These are phyloP conservation scores for Fragilariopsis cylindrus DNA, from an alignment of 108 stramenopile species.

Conservation along the genomic window DNA sequence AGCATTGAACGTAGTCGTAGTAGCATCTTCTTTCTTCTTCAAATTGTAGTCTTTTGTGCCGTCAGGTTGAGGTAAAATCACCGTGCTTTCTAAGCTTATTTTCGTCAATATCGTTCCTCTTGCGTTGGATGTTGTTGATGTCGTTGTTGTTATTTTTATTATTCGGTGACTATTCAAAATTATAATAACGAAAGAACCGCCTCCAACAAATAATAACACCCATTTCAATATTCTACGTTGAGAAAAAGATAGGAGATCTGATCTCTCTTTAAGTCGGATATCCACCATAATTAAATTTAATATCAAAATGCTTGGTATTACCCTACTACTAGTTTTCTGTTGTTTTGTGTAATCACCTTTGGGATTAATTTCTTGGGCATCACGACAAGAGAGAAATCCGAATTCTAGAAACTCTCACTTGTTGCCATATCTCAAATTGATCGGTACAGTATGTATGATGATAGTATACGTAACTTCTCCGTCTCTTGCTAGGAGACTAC, in stretches of 20 bases:
- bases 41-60: conserved; percentile 17
- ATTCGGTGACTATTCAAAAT: not conserved
- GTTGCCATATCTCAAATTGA: too few species aligned
- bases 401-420: too few species aligned
- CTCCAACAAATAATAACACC: not conserved
- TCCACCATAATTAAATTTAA: not conserved
- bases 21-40: not conserved
- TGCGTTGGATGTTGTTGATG: not conserved
- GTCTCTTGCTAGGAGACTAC: too few species aligned
- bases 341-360: too few species aligned
- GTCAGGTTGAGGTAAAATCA: conserved; percentile 4
- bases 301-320: not conserved
- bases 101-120: not conserved
- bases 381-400: too few species aligned
- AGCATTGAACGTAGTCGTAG: conserved; percentile 10
- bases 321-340: too few species aligned
- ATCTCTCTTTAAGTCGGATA: not conserved
- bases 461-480: too few species aligned
- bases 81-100: not conserved
- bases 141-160: not conserved
- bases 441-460: too few species aligned
- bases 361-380: too few species aligned
- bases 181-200: not conserved
- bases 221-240: not conserved
- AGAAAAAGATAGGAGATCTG: not conserved